Base-by-base conservation (phyloP, 208 protist genomes). In the Leishmania turanica region DNA sequence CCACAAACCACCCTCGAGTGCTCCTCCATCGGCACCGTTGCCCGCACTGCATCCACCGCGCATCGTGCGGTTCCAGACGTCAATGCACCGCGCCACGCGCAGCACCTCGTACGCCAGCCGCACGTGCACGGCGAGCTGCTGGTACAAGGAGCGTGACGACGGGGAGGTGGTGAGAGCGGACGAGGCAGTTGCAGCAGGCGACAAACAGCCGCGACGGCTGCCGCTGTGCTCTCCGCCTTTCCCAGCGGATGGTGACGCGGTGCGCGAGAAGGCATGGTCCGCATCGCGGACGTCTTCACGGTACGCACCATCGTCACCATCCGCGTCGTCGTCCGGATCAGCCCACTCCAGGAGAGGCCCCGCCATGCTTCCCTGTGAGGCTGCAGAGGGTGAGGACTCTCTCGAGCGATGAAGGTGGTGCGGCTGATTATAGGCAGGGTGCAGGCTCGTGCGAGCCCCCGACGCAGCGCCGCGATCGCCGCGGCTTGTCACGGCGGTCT, bases 61-160 rank as follows among this genome's bases (percentile, higher is more conserved):
- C 51, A 56, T 62, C 49, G 72, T 77, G 31, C 72, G 76, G 53
- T 85, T 85, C 82, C 85, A 88, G 60, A 82, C 45, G 71, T 88
- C 82, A 51, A 87, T 87, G 74, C 81, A 87, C 81, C 85, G 78
- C 72, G 84, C 78, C 75, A 90, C 78, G 62, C 85, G 83, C 53
- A 80, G 77, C 37, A 90, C 80, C 80, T 90, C 87, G 60, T 65
- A 64, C 17, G 83, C 85, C 9, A 90, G 80, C 34, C 64, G 76
- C 37, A 90, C 83, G 56, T 88, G 66, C 13, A 68, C 53, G 56
- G 84, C 79, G 73, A 88, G 84, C 9, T 78, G 82, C 77, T 78
- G 72, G 66, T 85, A 85, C 21, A 85, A 66, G 42, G 82, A 85
- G 72, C 37, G 21, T 24, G 40, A 9, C 13, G 58, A 31, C 1